Conservation (phyloP, 2,329 filamentous ascomycete genomes). For the Diplocarpon rosae region DNA sequence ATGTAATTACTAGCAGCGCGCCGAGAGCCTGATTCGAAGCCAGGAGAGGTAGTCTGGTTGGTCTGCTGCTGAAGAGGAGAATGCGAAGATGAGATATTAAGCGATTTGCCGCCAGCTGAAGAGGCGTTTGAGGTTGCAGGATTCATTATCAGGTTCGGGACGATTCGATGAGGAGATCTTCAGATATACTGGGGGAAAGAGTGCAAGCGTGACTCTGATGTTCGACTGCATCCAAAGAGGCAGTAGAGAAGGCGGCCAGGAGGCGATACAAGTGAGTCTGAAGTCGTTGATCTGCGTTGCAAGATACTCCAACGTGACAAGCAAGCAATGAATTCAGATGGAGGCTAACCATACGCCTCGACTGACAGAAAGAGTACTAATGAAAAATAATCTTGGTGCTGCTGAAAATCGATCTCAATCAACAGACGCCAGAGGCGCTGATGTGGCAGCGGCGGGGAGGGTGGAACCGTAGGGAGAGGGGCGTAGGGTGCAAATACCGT, state of each 20-base stretch:
- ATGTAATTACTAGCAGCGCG: constrained; percentile 18
- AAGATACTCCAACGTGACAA: neutral
- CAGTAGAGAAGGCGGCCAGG: neutral
- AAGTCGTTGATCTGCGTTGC: neutral
- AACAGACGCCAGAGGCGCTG: constrained; percentile 17
- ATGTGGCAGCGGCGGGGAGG: constrained; percentile 7
- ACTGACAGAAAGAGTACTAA: neutral
- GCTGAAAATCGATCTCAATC: constrained; percentile 2
- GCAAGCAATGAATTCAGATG: no score
- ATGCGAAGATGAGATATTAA: constrained; percentile 24
- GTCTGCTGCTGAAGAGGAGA: constrained; percentile 24
- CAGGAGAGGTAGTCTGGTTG: constrained; percentile 18
- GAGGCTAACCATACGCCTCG: no score
- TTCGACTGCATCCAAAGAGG: neutral
- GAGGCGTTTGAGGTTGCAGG: constrained; percentile 23
- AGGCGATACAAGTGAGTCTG: neutral
- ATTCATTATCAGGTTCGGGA: constrained; percentile 22
- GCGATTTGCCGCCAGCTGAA: constrained; percentile 24
- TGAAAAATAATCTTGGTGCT: neutral
- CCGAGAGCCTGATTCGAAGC: constrained; percentile 23
- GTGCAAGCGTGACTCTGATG: neutral
- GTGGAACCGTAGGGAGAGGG: constrained; percentile 1
- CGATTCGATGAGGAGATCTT: neutral
- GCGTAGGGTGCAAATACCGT: neutral
- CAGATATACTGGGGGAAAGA: constrained; percentile 7